phyloP scores from a whole-genome alignment of 2,329 filamentous ascomycete species.

The Nemania sp. region DNA sequence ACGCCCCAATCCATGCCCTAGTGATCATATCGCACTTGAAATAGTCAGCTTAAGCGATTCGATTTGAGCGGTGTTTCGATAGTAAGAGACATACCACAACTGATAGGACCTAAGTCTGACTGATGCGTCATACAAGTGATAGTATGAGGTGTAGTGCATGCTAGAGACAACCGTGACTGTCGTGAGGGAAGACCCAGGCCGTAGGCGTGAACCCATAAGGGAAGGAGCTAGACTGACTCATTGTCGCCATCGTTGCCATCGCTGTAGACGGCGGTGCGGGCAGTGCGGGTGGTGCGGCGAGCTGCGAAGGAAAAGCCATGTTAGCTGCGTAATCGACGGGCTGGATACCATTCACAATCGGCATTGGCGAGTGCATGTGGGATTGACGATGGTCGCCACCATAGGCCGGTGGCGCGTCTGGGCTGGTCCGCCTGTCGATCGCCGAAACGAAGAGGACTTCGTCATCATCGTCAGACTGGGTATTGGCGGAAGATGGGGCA shows the following conservation, averaged over 20 bases:
- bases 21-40: conserved; percentile 5
- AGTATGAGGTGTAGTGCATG: not conserved
- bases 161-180: conserved; percentile 45
- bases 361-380: conserved; percentile 36
- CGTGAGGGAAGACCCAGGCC: conserved; percentile 45
- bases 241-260: conserved; percentile 21
- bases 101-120: not conserved
- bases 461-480: conserved; percentile 46
- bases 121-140: not conserved
- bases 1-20: not conserved
- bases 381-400: conserved; percentile 31
- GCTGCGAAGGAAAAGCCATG: conserved; percentile 45
- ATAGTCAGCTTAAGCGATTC: not conserved
- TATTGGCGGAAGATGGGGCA: conserved; percentile 32
- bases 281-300: not conserved
- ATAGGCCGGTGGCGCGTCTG: conserved; percentile 32
- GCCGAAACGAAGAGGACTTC: conserved; percentile 49
- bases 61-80: not conserved
- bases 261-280: conserved; percentile 2
- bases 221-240: conserved; percentile 38
- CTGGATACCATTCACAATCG: conserved; percentile 41
- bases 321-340: conserved; percentile 49
- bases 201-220: conserved; percentile 44
- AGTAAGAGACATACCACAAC: conserved; percentile 22
- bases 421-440: conserved; percentile 41